Conservation (phyloP, 2,329 filamentous ascomycete species). For the Dothidotthia symphoricarpi region DNA sequence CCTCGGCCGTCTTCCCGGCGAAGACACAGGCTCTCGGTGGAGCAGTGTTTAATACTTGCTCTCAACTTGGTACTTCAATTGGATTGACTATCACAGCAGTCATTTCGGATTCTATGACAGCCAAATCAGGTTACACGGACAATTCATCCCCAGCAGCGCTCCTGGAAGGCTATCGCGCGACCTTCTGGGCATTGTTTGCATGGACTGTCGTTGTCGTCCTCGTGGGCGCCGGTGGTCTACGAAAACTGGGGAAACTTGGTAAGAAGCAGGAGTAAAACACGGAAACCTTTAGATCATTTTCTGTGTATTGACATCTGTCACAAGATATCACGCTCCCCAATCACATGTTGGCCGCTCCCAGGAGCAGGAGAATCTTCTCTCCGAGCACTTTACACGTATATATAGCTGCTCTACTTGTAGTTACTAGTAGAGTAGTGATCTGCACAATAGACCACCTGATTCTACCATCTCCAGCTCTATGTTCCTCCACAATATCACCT, state of each 20-base stretch:
- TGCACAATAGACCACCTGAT: too few relatives aligned
- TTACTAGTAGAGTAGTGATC: too few relatives aligned
- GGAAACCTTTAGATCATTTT: not conserved
- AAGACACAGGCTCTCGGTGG: constrained; percentile 60
- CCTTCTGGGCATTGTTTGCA: constrained; percentile 29
- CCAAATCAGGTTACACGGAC: constrained; percentile 4
- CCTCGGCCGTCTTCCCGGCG: constrained; percentile 56
- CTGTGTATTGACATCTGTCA: not conserved
- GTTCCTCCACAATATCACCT: too few relatives aligned
- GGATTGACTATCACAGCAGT: constrained; percentile 27
- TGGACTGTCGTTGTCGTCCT: constrained; percentile 23
- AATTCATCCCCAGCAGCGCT: constrained; percentile 7
- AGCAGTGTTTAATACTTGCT: constrained; percentile 60
- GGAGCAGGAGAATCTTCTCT: too few relatives aligned
- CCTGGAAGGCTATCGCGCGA: constrained; percentile 23
- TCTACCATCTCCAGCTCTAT: too few relatives aligned
- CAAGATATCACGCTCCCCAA: too few relatives aligned
- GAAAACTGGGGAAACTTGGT: constrained; percentile 26
- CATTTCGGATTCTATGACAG: constrained; percentile 23
- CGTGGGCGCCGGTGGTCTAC: constrained; percentile 25
- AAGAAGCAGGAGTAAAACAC: constrained; percentile 25
- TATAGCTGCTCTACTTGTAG: too few relatives aligned
- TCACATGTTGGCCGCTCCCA: too few relatives aligned
- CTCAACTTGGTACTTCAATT: constrained; percentile 54
- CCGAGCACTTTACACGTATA: too few relatives aligned